These are phyloP conservation scores for Hysterangium stoloniferum DNA, from an alignment of 768 basidiomycete species.

Conservation along the genomic window DNA sequence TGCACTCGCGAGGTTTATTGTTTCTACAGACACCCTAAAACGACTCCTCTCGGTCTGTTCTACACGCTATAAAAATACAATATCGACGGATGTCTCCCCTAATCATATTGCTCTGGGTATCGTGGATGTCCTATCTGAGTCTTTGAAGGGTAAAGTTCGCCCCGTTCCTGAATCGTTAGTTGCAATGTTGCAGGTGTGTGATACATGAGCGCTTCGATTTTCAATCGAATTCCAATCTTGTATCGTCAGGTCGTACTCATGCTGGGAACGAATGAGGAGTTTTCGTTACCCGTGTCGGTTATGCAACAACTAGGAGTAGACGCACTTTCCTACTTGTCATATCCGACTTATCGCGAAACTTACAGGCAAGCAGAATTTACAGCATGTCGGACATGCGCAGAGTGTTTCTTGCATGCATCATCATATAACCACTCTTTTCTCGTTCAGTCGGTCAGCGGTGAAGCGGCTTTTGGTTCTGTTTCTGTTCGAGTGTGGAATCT, in stretches of 20 bases:
- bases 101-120: slow-evolving; percentile 35
- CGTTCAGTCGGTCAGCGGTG: slow-evolving; percentile 29
- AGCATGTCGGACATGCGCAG: slow-evolving; percentile 43
- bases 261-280: too few relatives aligned
- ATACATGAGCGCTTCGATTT: too few relatives aligned
- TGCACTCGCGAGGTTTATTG: slow-evolving; percentile 39
- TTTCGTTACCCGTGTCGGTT: slow-evolving; percentile 27
- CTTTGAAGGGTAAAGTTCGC: slow-evolving; percentile 45
- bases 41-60: slow-evolving; percentile 43
- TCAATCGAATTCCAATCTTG: too few relatives aligned
- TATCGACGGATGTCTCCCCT: slow-evolving; percentile 13
- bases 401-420: slow-evolving; percentile 43
- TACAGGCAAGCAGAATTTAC: slow-evolving; percentile 45
- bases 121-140: slow-evolving; percentile 46
- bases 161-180: slow-evolving; percentile 40
- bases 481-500: slow-evolving; percentile 60
- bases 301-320: slow-evolving; percentile 40
- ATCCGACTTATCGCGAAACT: slow-evolving; percentile 38
- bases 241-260: too few relatives aligned
- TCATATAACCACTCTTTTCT: slow-evolving; percentile 35
- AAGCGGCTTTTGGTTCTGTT: slow-evolving; percentile 22
- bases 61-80: slow-evolving; percentile 28
- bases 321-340: slow-evolving; percentile 46
- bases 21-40: slow-evolving; percentile 36
- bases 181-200: slow-evolving; percentile 47